Evolutionary conservation across 2,329 filamentous ascomycete genomes (phyloP).

Genomic region (Lecanicillium sp.): DNA sequence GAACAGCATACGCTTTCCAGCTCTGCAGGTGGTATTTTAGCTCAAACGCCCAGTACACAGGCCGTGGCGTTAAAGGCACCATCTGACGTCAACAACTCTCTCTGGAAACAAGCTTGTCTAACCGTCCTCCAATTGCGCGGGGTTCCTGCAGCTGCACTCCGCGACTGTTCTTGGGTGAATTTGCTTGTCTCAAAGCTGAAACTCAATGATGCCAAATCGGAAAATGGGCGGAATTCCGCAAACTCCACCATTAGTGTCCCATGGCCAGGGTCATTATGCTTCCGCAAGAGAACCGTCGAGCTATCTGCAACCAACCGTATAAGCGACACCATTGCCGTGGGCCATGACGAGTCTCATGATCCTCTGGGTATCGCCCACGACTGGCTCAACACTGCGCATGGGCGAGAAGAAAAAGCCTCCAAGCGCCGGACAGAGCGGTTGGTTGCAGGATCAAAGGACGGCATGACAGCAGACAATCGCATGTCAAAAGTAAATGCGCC

Average conservation of each 20-base stretch:
- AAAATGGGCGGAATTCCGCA: conserved; percentile 36
- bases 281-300: conserved; percentile 41
- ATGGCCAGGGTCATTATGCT: conserved; percentile 51
- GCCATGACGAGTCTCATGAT: conserved; percentile 40
- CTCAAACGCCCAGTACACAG: conserved; percentile 50
- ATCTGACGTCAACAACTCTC: conserved; percentile 33
- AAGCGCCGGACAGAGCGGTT: conserved; percentile 48
- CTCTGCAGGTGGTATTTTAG: conserved; percentile 30
- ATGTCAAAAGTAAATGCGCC: conserved; percentile 40
- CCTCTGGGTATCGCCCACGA: conserved; percentile 40
- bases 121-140: conserved; percentile 46
- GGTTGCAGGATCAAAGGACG: conserved; percentile 34
- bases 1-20: conserved; percentile 18
- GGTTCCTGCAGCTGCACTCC: conserved; percentile 37
- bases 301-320: conserved; percentile 33
- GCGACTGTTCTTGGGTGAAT: conserved; percentile 44
- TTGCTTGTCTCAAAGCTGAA: conserved; percentile 43
- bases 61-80: conserved; percentile 36
- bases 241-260: conserved; percentile 36
- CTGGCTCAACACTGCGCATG: conserved; percentile 40
- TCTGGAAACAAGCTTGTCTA: conserved; percentile 46
- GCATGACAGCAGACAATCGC: conserved; percentile 37
- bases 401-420: conserved; percentile 41
- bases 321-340: conserved; percentile 33
- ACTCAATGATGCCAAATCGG: conserved; percentile 34